Percentiles rank a stretch among this genome's conserved stretches.
Evolutionary conservation across 768 basidiomycete species (phyloP).

Genomic region (Leccinum disarticulatum): DNA sequence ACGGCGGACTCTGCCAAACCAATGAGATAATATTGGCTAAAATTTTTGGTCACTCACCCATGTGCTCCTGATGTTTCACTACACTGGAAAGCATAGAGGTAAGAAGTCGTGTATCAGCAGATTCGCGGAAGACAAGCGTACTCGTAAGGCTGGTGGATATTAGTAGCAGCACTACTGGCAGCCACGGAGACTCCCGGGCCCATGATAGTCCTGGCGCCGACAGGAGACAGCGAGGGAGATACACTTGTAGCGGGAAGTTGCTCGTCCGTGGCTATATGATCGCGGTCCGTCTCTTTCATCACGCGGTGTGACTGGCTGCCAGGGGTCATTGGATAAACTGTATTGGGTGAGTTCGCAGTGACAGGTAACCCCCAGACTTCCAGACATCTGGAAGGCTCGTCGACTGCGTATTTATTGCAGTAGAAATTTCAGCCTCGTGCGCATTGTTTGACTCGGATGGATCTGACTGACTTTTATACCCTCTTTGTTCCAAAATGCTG

Average conservation of each 20-base stretch:
- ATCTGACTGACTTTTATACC: constrained; percentile 64
- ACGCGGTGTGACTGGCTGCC: too few species aligned
- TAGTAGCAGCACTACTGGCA: too few species aligned
- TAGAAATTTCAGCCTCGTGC: constrained; percentile 4
- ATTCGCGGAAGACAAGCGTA: not conserved
- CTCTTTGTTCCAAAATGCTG: constrained; percentile 70
- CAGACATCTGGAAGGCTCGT: constrained; percentile 27
- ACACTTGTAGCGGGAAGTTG: too few species aligned
- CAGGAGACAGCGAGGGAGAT: too few species aligned
- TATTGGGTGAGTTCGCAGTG: not conserved
- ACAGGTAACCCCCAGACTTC: constrained; percentile 34
- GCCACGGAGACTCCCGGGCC: too few species aligned
- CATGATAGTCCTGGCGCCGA: too few species aligned
- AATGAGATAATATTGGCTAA: not conserved
- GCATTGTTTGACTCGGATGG: not conserved
- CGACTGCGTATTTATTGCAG: constrained; percentile 48
- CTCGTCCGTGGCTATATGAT: too few species aligned
- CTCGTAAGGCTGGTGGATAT: not conserved
- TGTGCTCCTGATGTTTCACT: constrained; percentile 37
- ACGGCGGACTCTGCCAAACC: not conserved
- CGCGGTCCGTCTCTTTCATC: too few species aligned
- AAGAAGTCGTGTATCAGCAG: constrained; percentile 24
- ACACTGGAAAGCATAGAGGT: not conserved
- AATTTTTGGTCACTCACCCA: constrained; percentile 30
- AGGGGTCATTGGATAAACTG: too few species aligned